These are phyloP conservation scores for Termitomyces sp. DNA, from an alignment of 768 basidiomycete genomes.

Conservation along the genomic window DNA sequence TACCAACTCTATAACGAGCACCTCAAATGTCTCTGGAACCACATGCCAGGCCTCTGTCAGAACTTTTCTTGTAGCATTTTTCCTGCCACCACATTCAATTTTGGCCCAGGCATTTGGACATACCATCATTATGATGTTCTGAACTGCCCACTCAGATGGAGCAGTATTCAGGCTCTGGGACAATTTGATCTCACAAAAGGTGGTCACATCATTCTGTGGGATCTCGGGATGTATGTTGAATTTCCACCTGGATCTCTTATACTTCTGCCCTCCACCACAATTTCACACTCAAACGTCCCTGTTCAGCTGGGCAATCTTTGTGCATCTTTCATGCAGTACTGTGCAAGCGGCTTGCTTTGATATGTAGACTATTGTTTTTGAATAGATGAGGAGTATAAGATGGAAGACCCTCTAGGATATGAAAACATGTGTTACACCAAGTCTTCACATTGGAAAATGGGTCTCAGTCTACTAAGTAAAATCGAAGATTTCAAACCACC, in stretches of 20 bases:
- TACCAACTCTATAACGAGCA: neutral
- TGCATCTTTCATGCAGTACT: too few relatives aligned
- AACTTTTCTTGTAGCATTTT: slow-evolving; percentile 6
- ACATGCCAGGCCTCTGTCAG: neutral
- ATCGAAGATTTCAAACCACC: too few relatives aligned
- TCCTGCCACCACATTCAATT: neutral
- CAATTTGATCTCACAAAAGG: neutral
- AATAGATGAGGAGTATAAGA: neutral
- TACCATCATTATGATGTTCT: neutral
- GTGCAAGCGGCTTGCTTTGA: too few relatives aligned
- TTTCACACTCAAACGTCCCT: slow-evolving; percentile 5
- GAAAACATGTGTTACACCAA: neutral
- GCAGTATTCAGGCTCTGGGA: neutral
- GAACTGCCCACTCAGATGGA: neutral
- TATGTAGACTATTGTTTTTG: slow-evolving; percentile 9
- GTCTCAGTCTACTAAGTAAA: too few relatives aligned
- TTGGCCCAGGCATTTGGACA: neutral
- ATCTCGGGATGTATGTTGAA: too few relatives aligned
- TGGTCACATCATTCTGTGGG: slow-evolving; percentile 4
- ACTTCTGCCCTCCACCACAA: slow-evolving; percentile 8
- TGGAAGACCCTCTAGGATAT: neutral
- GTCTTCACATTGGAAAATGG: too few relatives aligned
- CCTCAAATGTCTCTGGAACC: neutral
- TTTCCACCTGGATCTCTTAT: slow-evolving; percentile 1
- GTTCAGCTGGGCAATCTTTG: neutral